Base-by-base conservation (phyloP, 441 rosid species). In the Pelargonium citronellum region DNA sequence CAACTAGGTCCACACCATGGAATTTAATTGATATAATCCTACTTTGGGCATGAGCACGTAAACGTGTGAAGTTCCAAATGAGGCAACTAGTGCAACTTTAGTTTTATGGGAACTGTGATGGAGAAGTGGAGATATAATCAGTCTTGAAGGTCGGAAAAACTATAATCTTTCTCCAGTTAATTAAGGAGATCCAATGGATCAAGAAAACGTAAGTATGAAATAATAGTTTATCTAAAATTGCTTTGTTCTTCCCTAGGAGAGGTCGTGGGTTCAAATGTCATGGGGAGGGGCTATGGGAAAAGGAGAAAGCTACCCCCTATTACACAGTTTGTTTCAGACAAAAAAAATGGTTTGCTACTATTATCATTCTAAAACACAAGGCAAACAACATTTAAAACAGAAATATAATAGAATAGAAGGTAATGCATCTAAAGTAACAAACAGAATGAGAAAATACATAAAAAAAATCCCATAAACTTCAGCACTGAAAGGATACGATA, bases 401-500 rank as follows among this genome's bases (percentile, higher is more conserved):
- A 0, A 51, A 51, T 10, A 51, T 0, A 15, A 12, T 10, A 51
- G 11, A 60, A 61, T 19, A 61, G 39, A 22, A 12, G 39, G 39
- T 8, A 61, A 61, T 22, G 39, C 7, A 22, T 61, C 15, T 61
- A 0, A 22, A 44, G 15, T 13, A 46, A 20, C 39, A 44, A 47
- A 19, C 13, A 43, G 22, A 55, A 55, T 13, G 60, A 27, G 57
- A 24, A 69, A 60, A 30, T 30, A 43, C 58, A 16, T 62, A 69
- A 24, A 0, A 69, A 15, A 39, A 51, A 19, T 51, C 27, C 44
- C 64, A 62, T 60, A 13, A 63, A 47, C 22, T 27, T 16, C 13
- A 67, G 11, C 19, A 27, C 27, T 15, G 64, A 49, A 81, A 84
- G 92, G 95, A 95, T 95, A 92, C 99, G 97, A 68, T 92, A 92